Base-by-base conservation (phyloP, 2,329 filamentous ascomycete genomes). In the Fusarium sp. region DNA sequence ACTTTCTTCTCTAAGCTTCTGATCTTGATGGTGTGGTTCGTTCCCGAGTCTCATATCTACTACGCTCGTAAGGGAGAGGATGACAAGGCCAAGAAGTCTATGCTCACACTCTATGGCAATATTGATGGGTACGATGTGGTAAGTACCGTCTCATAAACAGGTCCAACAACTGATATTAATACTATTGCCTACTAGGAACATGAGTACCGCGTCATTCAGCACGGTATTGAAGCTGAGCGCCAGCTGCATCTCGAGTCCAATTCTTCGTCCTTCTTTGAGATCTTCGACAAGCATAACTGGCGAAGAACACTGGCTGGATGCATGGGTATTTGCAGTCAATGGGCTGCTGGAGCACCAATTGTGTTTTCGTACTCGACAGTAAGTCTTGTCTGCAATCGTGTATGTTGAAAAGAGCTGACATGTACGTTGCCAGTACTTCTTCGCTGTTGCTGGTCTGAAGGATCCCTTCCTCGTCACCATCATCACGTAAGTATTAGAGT, bases 251-350 rank as follows among this genome's bases (percentile, higher is more conserved):
- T 47, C 5, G 38, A 52, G 26, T 57, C 52, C 28, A 57, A 57
- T n/a, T 32, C 41, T 5, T 68, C 65, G 5, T 65, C 61, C 20
- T 65, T 65, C 52, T 44, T 68, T 14, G 61, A 68, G 36, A 65
- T 68, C 14, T 68, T 68, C 39, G 38, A 65, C 18, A 41, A 41
- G 30, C 38, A 51, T 36, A 64, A 68, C 42, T 68, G 65, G 65
- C 65, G 65, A 34, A 65, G 65, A 34, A 68, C 61, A 12, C 30
- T 68, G 20, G 65, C 65, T 18, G 65, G 65, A 28, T 68, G 61
- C 51, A 65, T 68, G 65, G 65, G 65, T n/a, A 68, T 68, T 8
- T 68, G 65, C 26, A 68, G 65, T 22, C 65, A 68, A 30, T 68
- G 65, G 61, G 55, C 61, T 22, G 61, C 65, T 15, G 65, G 65